Evolutionary conservation across 345 rosid genomes (phyloP).

Genomic region (Turnera subulata): DNA sequence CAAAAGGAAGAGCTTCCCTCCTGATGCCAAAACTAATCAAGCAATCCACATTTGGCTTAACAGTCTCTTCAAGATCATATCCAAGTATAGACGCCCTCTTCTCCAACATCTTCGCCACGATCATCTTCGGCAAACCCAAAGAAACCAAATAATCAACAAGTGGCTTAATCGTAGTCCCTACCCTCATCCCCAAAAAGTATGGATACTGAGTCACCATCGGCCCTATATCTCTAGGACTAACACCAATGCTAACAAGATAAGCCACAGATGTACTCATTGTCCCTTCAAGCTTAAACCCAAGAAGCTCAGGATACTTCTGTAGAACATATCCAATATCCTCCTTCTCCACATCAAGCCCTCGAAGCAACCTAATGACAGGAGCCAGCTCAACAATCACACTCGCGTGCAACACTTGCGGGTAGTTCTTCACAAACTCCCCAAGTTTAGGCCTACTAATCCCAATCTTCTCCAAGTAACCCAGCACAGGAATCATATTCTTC

Average conservation of each 20-base stretch:
- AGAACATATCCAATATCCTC: conserved; percentile 76
- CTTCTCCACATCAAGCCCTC: conserved; percentile 89
- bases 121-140: conserved; percentile 69
- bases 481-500: conserved; percentile 85
- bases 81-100: conserved; percentile 80
- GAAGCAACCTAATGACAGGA: conserved; percentile 81
- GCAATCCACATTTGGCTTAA: conserved; percentile 78
- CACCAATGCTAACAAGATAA: conserved; percentile 87
- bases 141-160: conserved; percentile 69
- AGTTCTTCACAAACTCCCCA: conserved; percentile 78
- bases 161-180: conserved; percentile 82
- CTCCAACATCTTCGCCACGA: conserved; percentile 84
- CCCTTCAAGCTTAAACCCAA: conserved; percentile 95
- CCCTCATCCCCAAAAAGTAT: conserved; percentile 84
- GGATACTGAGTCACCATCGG: conserved; percentile 95
- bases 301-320: conserved; percentile 80
- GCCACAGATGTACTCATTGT: conserved; percentile 91
- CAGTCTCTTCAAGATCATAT: conserved; percentile 79
- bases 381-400: conserved; percentile 91
- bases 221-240: conserved; percentile 85
- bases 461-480: conserved; percentile 75
- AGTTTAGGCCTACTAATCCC: conserved; percentile 67
- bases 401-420: conserved; percentile 74
- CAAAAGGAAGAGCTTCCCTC: conserved; percentile 50
- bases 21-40: conserved; percentile 75